Conservation (phyloP, 805 yeast species). For the Starmerella cellae region DNA sequence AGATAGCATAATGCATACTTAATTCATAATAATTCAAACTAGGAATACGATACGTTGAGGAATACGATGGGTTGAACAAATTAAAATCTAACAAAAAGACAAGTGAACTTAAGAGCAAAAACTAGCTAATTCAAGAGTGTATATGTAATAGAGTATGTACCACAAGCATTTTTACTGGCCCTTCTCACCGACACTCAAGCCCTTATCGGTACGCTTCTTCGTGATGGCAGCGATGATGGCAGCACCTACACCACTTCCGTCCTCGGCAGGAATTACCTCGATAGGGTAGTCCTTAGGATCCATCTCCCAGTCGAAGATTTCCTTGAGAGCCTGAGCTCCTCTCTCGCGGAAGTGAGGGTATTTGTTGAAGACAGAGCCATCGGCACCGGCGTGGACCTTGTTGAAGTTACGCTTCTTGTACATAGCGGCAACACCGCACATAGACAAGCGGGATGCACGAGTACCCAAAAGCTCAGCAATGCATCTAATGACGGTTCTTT, state of each 20-base stretch:
- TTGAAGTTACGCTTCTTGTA: constrained; percentile 68
- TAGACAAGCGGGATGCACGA: constrained; percentile 82
- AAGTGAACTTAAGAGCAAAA: too few species aligned
- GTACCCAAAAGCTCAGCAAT: constrained; percentile 79
- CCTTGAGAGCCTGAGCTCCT: constrained; percentile 78
- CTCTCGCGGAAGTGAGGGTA: constrained; percentile 86
- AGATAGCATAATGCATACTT: too few species aligned
- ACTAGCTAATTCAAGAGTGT: too few species aligned
- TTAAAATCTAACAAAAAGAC: not conserved
- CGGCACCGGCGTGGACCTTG: constrained; percentile 79
- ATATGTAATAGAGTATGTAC: too few species aligned
- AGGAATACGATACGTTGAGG: not conserved
- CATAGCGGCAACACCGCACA: constrained; percentile 92
- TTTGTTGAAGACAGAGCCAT: constrained; percentile 88
- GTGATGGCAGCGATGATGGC: constrained; percentile 96
- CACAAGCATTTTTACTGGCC: not conserved
- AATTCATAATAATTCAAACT: too few species aligned
- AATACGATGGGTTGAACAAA: not conserved
- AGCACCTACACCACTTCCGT: constrained; percentile 98
- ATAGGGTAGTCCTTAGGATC: constrained; percentile 58
- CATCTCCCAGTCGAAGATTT: constrained; percentile 69
- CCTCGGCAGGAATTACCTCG: constrained; percentile 81
- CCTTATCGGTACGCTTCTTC: constrained; percentile 57
- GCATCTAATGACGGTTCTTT: constrained; percentile 70
- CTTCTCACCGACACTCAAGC: constrained; percentile 30